A percentile compares a stretch with the other conserved stretches of the same genome.
phyloP scores from a whole-genome alignment of 75 land plant species.

The Pseudotsuga menziesii region DNA sequence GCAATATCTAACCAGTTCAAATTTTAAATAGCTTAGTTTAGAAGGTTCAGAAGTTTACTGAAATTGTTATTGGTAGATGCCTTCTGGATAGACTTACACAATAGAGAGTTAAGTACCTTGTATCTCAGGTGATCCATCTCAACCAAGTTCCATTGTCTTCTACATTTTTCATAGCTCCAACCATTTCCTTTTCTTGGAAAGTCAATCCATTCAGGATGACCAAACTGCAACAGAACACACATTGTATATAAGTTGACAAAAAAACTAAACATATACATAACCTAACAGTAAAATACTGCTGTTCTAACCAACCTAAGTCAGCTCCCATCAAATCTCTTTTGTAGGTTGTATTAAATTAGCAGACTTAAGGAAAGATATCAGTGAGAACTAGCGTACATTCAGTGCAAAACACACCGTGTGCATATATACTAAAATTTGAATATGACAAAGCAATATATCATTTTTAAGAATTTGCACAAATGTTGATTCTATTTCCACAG shows the following conservation, averaged over 20 bases:
- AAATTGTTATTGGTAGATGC: not conserved
- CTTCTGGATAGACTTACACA: not conserved
- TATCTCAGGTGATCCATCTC: constrained; percentile 87
- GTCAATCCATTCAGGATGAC: constrained; percentile 99
- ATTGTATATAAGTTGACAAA: not conserved
- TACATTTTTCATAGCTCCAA: constrained; percentile 93
- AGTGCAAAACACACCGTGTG: not conserved
- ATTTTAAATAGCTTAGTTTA: not conserved
- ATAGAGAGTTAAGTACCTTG: constrained; percentile 56
- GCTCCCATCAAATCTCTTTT: too few species aligned
- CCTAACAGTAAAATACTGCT: not conserved
- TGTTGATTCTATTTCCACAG: too few species aligned
- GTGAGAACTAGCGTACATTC: not conserved
- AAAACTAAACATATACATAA: not conserved
- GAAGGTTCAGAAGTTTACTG: not conserved
- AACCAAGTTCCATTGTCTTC: constrained; percentile 88
- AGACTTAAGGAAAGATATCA: not conserved
- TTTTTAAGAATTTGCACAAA: too few species aligned
- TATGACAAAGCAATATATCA: too few species aligned
- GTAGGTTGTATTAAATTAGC: too few species aligned
- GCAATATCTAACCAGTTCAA: not conserved
- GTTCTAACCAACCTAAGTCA: not conserved
- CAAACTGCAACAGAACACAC: constrained; percentile 55
- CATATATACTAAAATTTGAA: too few species aligned
- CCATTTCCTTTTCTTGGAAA: constrained; percentile 96